Percentiles rank a stretch among this genome's conserved stretches.
Conservation (phyloP, 1,284 basidiomycete genomes). For the Cryptococcus sp. region DNA sequence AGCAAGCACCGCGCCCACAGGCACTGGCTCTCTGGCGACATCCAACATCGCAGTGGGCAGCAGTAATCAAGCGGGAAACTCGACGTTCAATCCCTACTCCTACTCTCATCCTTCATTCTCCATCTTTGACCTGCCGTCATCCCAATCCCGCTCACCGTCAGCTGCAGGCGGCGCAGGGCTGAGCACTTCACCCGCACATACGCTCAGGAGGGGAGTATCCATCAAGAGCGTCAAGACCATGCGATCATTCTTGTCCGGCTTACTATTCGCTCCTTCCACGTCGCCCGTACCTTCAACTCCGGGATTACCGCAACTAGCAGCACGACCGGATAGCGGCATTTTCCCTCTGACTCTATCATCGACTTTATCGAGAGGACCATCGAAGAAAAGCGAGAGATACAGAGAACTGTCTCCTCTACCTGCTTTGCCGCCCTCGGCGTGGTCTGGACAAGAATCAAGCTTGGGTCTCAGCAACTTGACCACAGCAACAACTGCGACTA, state of each 20-base stretch:
- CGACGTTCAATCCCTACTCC: background rate
- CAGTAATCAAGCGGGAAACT: background rate
- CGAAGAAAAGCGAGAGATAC: background rate
- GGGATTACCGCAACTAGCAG: slow-evolving; percentile 20
- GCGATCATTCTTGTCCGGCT: slow-evolving; percentile 38
- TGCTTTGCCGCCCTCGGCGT: background rate
- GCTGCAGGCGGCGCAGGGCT: no score
- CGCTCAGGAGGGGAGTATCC: slow-evolving; percentile 28
- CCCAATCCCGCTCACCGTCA: background rate
- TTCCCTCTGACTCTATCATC: slow-evolving; percentile 22
- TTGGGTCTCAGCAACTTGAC: background rate
- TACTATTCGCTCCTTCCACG: slow-evolving; percentile 16
- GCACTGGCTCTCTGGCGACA: background rate
- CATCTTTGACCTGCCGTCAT: background rate
- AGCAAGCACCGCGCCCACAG: slow-evolving; percentile 19
- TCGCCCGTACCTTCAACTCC: slow-evolving; percentile 16
- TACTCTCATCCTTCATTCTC: slow-evolving; percentile 1
- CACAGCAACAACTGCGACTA: background rate
- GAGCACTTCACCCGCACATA: background rate
- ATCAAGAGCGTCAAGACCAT: slow-evolving; percentile 39
- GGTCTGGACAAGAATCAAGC: background rate
- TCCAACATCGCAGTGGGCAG: background rate
- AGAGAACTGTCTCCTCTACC: slow-evolving; percentile 1
- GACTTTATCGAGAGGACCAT: slow-evolving; percentile 5
- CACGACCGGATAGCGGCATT: slow-evolving; percentile 37